These are phyloP conservation scores for Fusarium foetens DNA, from an alignment of 2,329 filamentous ascomycete species.

Conservation along the genomic window DNA sequence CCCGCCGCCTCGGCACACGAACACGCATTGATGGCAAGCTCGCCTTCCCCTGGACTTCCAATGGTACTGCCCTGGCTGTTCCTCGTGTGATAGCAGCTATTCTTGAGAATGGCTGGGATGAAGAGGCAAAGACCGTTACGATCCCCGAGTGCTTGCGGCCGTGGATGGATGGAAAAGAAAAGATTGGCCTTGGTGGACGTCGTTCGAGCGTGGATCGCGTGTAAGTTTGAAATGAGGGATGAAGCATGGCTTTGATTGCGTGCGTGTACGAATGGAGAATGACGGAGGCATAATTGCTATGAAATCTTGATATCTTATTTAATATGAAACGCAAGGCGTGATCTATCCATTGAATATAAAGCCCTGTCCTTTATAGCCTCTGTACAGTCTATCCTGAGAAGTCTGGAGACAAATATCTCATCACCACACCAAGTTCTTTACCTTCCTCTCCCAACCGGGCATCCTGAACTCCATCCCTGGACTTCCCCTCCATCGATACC, in stretches of 20 bases:
- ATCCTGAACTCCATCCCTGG: conserved; percentile 42
- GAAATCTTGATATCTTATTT: conserved; percentile 25
- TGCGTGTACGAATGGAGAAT: conserved; percentile 28
- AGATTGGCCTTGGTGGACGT: conserved; percentile 61
- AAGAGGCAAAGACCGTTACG: conserved; percentile 70
- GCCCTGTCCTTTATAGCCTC: background rate
- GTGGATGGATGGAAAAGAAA: conserved; percentile 83
- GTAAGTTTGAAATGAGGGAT: conserved; percentile 22
- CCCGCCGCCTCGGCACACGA: conserved; percentile 80
- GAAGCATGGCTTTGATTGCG: conserved; percentile 2
- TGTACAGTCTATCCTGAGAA: background rate
- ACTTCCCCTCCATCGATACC: conserved; percentile 46
- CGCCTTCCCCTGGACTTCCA: conserved; percentile 87
- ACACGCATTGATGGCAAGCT: conserved; percentile 68
- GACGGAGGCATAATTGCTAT: conserved; percentile 13
- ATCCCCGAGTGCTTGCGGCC: conserved; percentile 82
- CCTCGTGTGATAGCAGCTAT: conserved; percentile 89
- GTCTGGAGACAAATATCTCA: background rate
- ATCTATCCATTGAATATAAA: conserved; percentile 7
- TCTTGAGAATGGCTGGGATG: conserved; percentile 90
- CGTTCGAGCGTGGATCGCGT: conserved; percentile 45
- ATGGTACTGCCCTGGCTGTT: conserved; percentile 92
- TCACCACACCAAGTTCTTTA: conserved; percentile 28
- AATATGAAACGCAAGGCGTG: conserved; percentile 23
- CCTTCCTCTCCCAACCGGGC: conserved; percentile 40